Base-by-base conservation (phyloP, 2,329 filamentous ascomycete genomes). In the Sporothrix variecibatus region DNA sequence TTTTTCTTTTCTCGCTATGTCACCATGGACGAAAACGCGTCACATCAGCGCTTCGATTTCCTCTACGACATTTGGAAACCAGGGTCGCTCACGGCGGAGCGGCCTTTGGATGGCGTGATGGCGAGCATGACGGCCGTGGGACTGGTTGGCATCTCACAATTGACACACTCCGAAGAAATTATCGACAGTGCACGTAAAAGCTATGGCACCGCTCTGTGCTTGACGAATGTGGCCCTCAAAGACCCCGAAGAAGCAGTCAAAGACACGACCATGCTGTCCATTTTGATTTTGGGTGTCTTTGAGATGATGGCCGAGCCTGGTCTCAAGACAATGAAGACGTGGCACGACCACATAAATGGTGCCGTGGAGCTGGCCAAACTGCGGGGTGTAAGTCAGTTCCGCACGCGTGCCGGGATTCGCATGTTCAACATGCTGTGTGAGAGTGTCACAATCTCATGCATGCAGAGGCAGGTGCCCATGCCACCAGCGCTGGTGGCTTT, bases 381-480 rank as follows among this genome's bases (percentile, higher is more conserved):
- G 76, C 84, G 87, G 69, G 87, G 87, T 23, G 77, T 81, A 11
- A 80, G 80, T 2, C 86, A 87, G 74, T 85, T 89, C 76, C 79
- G 78, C 53, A 85, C 84, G 12, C 79, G 79, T 58, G 83, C 83
- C 2, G 86, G 87, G 3, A 81, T 83, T 51, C 82, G 85, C 72
- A 86, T 89, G 85, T 89, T 89, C 77, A 81, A 86, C 73, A 87
- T 88, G 84, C 82, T 88, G 40, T 86, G 83, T 43, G 84, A 88
- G 72, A 85, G 83, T 72, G 82, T 87, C 46, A 81, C 88, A 74
- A 85, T 88, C 75, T 86, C 84, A 76, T 88, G 87, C 77, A 83
- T 88, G 34, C 86, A 87, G 75, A 83, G 83, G 70, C 83, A 84
- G 46, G 79, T 85, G 38, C 83, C 85, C 15, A 84, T 88, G 81